Base-by-base conservation (phyloP, 768 basidiomycete genomes). In the Xerocomellus intermedius region DNA sequence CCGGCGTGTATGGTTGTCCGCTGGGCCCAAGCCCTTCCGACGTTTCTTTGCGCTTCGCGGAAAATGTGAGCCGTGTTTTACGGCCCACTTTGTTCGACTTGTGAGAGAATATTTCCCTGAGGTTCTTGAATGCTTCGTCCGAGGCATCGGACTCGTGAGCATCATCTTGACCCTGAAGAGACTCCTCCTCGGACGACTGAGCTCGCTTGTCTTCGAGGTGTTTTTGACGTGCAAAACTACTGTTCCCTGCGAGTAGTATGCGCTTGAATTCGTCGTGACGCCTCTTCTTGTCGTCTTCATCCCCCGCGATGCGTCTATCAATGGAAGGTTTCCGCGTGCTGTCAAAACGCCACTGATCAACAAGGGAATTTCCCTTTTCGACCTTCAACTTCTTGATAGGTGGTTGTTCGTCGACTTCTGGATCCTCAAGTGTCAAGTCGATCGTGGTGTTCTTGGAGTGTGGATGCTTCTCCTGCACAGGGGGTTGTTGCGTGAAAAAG, bases 1-100 rank as follows among this genome's bases (percentile, higher is more conserved):
- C 66, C 2, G 89, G 87, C 2, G 91, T 93, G 58, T 85, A 93
- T 10, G 83, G 48, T 66, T 86, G 65, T 0, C 89, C 91, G 55
- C 83, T 80, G 1, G 89, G 86, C 2, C 90, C 91, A 22, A 86
- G 56, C 9, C 36, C 55, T 54, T 78, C 78, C 28, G 71, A 71
- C 4, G 55, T 61, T 51, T 73, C 74, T 61, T 77, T 81, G 22
- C 50, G 54, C 54, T 58, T 69, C 13, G 39, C 60, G 17, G 47
- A 66, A 42, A 44, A 57, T 56, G 66, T 69, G 39, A 58, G 57
- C 38, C 61, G 73, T 48, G 66, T 54, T 54, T 76, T 79, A 52
- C 62, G 64, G 63, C 74, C 79, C 19, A 57, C 60, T 48, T 75
- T 76, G n/a, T 32, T 46, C 12, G 61, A 13, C 53, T 69, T 73